These are phyloP conservation scores for Tuber brumale DNA, from an alignment of 495 filamentous ascomycete genomes.

Conservation along the genomic window DNA sequence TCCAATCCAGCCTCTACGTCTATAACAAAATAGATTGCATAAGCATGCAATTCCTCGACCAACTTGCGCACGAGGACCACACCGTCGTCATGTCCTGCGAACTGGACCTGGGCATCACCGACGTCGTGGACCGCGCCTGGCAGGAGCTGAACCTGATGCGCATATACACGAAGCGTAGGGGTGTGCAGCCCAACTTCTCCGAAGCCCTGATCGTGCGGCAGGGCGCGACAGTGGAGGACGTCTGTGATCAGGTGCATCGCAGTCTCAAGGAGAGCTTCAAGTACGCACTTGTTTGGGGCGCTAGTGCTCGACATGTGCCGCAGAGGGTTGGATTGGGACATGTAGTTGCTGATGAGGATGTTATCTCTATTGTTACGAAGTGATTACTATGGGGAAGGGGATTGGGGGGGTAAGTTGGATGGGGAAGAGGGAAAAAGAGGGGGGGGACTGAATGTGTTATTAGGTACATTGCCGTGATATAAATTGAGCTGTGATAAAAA, in stretches of 20 bases:
- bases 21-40: conserved; percentile 99
- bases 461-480: background rate
- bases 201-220: conserved; percentile 90
- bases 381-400: conserved; percentile 38
- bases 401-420: background rate
- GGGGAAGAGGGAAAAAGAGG: background rate
- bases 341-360: conserved; percentile 88
- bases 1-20: conserved; percentile 71
- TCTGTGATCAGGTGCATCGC: conserved; percentile 91
- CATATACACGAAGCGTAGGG: conserved; percentile 95
- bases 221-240: conserved; percentile 87
- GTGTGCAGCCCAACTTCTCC: conserved; percentile 79
- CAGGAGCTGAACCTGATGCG: conserved; percentile 85
- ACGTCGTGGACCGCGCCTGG: conserved; percentile 94
- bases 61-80: conserved; percentile 82
- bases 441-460: background rate
- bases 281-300: conserved; percentile 96
- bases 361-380: conserved; percentile 89
- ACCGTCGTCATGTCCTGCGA: conserved; percentile 98
- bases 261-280: conserved; percentile 98
- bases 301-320: conserved; percentile 87
- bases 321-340: conserved; percentile 88
- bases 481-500: background rate
- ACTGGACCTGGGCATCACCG: conserved; percentile 90
- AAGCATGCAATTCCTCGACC: conserved; percentile 85